Percentiles rank a stretch among this genome's conserved stretches.
phyloP scores from a whole-genome alignment of 805 yeast genomes.

The Torulaspora quercuum region DNA sequence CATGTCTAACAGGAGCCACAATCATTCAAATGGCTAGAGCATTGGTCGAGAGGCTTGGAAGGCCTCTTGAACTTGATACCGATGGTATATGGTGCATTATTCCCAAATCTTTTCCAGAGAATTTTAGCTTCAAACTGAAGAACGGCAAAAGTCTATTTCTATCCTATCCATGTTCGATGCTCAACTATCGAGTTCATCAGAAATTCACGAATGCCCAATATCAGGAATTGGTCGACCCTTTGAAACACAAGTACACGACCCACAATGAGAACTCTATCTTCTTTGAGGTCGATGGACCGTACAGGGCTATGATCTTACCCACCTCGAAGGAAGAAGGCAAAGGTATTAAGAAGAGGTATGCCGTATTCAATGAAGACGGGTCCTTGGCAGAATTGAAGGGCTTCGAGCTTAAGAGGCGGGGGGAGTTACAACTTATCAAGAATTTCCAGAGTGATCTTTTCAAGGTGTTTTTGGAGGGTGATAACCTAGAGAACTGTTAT shows the following conservation, averaged over 20 bases:
- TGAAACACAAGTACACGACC: conserved; percentile 64
- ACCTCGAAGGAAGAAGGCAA: conserved; percentile 97
- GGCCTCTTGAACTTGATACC: conserved; percentile 94
- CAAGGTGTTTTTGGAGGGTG: conserved; percentile 85
- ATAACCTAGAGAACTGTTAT: conserved; percentile 74
- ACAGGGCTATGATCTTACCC: conserved; percentile 94
- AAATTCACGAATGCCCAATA: conserved; percentile 92
- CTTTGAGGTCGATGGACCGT: conserved; percentile 98
- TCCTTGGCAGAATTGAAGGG: conserved; percentile 93
- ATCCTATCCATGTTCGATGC: conserved; percentile 95
- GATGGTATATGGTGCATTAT: conserved; percentile 99
- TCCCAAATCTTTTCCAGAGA: conserved; percentile 91
- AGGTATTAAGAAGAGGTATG: conserved; percentile 93
- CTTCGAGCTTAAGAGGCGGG: conserved; percentile 93
- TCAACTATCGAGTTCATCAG: conserved; percentile 88
- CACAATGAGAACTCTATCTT: conserved; percentile 89
- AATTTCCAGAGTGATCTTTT: conserved; percentile 94
- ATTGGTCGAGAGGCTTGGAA: conserved; percentile 85
- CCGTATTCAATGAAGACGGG: conserved; percentile 94
- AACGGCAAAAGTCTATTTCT: conserved; percentile 74
- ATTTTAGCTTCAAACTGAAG: conserved; percentile 63
- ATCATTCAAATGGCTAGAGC: conserved; percentile 96
- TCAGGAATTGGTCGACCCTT: conserved; percentile 76
- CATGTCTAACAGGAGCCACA: conserved; percentile 96
- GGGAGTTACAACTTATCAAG: conserved; percentile 88